Evolutionary conservation across 1,284 basidiomycete genomes (phyloP).

Genomic region (Coniophora puteana): DNA sequence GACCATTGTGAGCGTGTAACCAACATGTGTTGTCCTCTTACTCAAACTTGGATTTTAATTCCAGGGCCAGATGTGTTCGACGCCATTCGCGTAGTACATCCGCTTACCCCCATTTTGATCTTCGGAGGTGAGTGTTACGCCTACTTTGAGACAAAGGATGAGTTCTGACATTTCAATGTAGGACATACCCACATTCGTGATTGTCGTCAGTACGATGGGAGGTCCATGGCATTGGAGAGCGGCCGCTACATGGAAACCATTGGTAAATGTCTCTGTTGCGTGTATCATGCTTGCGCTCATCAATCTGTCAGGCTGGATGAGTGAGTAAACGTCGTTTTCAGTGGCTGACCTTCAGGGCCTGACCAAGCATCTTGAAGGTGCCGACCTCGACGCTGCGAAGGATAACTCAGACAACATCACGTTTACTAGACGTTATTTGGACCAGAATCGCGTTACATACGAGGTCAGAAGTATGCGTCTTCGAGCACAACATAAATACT

Average conservation of each 20-base stretch:
- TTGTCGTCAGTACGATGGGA: slow-evolving; percentile 59
- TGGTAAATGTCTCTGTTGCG: slow-evolving; percentile 31
- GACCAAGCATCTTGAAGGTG: slow-evolving; percentile 32
- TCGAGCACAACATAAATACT: neutral
- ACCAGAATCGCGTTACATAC: slow-evolving; percentile 71
- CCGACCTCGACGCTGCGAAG: slow-evolving; percentile 40
- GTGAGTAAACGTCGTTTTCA: slow-evolving; percentile 14
- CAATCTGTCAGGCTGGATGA: slow-evolving; percentile 28
- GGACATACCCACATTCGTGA: slow-evolving; percentile 80
- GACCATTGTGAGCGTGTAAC: slow-evolving; percentile 50
- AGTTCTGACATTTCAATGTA: slow-evolving; percentile 15
- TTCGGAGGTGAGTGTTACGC: slow-evolving; percentile 52
- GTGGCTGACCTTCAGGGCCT: slow-evolving; percentile 2
- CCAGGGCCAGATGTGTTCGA: slow-evolving; percentile 69
- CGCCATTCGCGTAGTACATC: slow-evolving; percentile 70
- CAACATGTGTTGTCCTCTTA: neutral
- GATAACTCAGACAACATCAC: slow-evolving; percentile 46
- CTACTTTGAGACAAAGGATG: neutral
- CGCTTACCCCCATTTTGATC: slow-evolving; percentile 72
- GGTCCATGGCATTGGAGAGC: slow-evolving; percentile 72
- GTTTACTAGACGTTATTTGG: slow-evolving; percentile 69
- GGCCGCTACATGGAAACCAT: slow-evolving; percentile 89
- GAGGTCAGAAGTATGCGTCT: slow-evolving; percentile 41
- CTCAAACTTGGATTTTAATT: slow-evolving; percentile 7
- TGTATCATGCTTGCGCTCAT: neutral